Conservation (phyloP, 1,284 basidiomycete genomes). For the Moesziomyces sp. region DNA sequence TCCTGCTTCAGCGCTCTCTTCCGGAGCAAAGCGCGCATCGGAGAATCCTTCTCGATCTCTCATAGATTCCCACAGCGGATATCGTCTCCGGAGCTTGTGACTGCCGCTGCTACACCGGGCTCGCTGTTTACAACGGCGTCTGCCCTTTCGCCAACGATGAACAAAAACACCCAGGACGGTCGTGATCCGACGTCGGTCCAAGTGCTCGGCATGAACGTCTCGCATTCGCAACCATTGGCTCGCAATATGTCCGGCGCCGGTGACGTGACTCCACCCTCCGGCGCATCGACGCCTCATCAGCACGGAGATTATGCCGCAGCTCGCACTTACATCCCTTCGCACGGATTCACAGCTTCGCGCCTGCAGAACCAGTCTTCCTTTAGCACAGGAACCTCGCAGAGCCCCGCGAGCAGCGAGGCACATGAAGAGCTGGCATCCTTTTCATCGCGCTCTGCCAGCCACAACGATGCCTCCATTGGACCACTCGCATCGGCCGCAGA, state of each 20-base stretch:
- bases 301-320: conserved; percentile 28
- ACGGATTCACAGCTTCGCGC: conserved; percentile 19
- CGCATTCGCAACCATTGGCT: conserved; percentile 22
- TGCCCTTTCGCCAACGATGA: no score
- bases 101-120: no score
- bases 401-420: conserved; percentile 34
- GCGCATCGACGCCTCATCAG: conserved; percentile 28
- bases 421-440: conserved; percentile 31
- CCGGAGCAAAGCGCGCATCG: no score
- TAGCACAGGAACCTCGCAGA: conserved; percentile 30
- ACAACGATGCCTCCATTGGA: conserved; percentile 12
- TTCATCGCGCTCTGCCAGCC: conserved; percentile 10
- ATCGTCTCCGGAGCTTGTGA: no score
- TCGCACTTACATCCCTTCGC: conserved; percentile 33
- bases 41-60: no score
- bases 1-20: no score
- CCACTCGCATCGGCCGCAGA: conserved; percentile 16
- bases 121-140: no score
- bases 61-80: no score
- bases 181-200: conserved; percentile 27
- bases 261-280: conserved; percentile 18
- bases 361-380: conserved; percentile 37
- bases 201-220: conserved; percentile 34
- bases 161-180: conserved; percentile 6
- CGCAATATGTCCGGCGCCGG: conserved; percentile 28